Base-by-base conservation (phyloP, 768 basidiomycete species). In the Piloderma croceum region DNA sequence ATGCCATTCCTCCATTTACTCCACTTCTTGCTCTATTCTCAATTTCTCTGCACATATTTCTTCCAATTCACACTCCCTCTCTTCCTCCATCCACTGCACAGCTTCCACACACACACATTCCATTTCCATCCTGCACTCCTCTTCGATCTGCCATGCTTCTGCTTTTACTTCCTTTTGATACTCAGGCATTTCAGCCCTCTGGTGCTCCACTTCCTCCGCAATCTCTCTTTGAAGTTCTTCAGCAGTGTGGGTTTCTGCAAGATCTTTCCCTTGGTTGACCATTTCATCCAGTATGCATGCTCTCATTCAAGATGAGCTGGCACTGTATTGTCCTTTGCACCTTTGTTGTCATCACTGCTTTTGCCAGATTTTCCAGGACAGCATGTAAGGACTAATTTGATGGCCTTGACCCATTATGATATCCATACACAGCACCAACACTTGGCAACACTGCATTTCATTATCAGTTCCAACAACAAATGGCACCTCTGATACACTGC, bases 201-300 rank as follows among this genome's bases (percentile, higher is more conserved):
- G 61, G 7, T 45, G 38, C n/a, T 53, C 55, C 31, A 70, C 53
- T 7, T 52, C 56, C 39, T 53, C 45, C 38, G 61, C 42, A 22
- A 63, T 42, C 19, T 64, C 64, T 23, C 57, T 55, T 22, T 44
- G 52, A 23, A 69, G 59, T 44, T 61, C 65, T 7, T 52, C 51
- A 3, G 68, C 67, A 4, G 71, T 70, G 17, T 56, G 51, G 6
- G 72, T 71, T 19, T 68, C 56, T 2, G 55, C 52, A 6, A 73
- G 50, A 31, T 59, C 51, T 38, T 63, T 69, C 29, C 44, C 56
- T 48, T 71, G 58, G 38, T 61, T 61, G 7, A 70, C 60, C 22
- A 72, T 50, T 49, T 65, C 68, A 37, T 55, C 53, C 42, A n/a
- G 2, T 43, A 48, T 36, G 10, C 43, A 19, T 18, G 31, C 31